Evolutionary conservation across 1,284 basidiomycete genomes (phyloP).

Genomic region (Boletus sp.): DNA sequence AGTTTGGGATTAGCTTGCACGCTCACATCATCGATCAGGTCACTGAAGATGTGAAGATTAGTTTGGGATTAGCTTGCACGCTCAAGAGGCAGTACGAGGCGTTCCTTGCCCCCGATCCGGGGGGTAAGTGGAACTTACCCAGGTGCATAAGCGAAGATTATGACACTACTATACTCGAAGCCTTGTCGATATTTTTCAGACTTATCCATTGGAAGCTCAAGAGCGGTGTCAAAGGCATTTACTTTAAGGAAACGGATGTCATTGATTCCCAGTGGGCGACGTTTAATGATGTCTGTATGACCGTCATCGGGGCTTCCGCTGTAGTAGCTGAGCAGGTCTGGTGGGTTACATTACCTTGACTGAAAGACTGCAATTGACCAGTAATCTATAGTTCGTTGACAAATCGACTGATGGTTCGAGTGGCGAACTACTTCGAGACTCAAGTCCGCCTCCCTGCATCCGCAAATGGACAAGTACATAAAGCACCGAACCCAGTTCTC

Average conservation of each 20-base stretch:
- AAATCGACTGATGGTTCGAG: constrained; percentile 85
- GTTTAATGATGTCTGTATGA: constrained; percentile 89
- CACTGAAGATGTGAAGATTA: constrained; percentile 89
- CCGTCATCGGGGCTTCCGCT: constrained; percentile 83
- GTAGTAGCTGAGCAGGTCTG: constrained; percentile 94
- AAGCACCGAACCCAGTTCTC: constrained; percentile 21
- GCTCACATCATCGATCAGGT: constrained; percentile 86
- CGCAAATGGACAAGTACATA: constrained; percentile 22
- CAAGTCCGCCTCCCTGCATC: constrained; percentile 76
- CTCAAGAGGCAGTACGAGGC: constrained; percentile 93
- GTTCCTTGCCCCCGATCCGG: constrained; percentile 82
- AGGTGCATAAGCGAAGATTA: constrained; percentile 87
- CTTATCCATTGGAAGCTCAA: constrained; percentile 95
- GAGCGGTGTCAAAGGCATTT: constrained; percentile 85
- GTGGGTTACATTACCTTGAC: constrained; percentile 42
- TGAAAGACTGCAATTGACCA: constrained; percentile 1
- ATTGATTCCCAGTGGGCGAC: constrained; percentile 96
- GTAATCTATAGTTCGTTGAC: constrained; percentile 64
- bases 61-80: constrained; percentile 89
- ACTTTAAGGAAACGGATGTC: constrained; percentile 97
- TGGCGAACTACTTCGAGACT: constrained; percentile 91
- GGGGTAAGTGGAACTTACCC: constrained; percentile 85
- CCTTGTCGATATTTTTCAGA: constrained; percentile 88
- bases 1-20: constrained; percentile 9
- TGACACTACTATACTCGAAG: constrained; percentile 85